Evolutionary conservation across 495 filamentous ascomycete genomes (phyloP), one percentile per base, ranked within the genome.

Genomic region (Glutinoglossum americanum): DNA sequence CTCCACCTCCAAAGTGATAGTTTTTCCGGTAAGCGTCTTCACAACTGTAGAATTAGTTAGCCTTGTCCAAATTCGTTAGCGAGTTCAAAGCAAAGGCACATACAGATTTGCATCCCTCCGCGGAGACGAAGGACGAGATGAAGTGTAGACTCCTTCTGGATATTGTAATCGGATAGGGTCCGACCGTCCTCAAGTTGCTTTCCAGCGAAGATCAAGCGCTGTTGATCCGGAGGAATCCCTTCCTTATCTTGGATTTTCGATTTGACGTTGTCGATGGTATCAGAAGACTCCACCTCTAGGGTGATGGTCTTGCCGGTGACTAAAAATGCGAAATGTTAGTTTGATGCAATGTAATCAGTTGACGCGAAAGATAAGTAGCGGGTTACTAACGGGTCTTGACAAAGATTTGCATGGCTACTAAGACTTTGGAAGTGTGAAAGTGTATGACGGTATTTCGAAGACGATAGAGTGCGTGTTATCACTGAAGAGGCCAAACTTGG

Each of bases 211-310:
- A 97, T 97, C 73, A 97, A 73, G 69, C 90, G 90, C 78, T 97
- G 90, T 71, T 97, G 90, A 71, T 97, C 90, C 11, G 90, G 90
- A 51, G 90, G 90, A 64, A 97, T 97, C 45, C 90, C 90, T 73
- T 97, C 90, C 86, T 97, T 97, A 70, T 97, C 90, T 72, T 97
- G 90, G 56, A 97, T 97, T 84, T 97, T 97, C 60, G 78, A 79
- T 84, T 97, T 97, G 64, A 97, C 90, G 65, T 96, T 97, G 76
- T 97, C 92, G 76, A 97, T 96, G 60, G 90, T 96, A 66, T 97
- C 90, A 59, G 82, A 88, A 59, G 87, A 94, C 78, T 97, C 90
- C 21, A 97, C 92, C 86, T 97, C 90, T 66, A 97, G 81, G 64
- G 90, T 97, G 78, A 97, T 97, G 76, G 90, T 97, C 85, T 97